These are phyloP conservation scores for Xylaria sp. DNA, from an alignment of 2,329 filamentous ascomycete genomes.

Conservation along the genomic window DNA sequence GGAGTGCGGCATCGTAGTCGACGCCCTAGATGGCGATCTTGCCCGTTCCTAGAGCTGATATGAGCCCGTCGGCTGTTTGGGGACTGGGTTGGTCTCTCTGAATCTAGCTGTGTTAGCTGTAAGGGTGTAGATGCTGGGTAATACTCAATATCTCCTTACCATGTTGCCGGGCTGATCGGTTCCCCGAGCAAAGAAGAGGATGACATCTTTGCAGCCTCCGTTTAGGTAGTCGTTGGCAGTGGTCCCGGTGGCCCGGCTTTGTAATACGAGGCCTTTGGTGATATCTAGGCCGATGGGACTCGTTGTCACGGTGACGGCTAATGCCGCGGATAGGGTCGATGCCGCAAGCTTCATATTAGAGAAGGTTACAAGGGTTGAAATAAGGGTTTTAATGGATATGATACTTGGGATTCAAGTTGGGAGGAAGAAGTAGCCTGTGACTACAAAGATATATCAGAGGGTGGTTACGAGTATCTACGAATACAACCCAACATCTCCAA, in stretches of 20 bases:
- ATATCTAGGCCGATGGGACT: slow-evolving; percentile 23
- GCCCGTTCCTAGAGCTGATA: slow-evolving; percentile 35
- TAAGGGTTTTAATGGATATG: background rate
- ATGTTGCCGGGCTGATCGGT: slow-evolving; percentile 14
- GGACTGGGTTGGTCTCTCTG: slow-evolving; percentile 13
- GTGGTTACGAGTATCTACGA: slow-evolving; percentile 1
- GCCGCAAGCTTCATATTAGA: slow-evolving; percentile 18
- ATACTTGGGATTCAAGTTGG: too few relatives aligned
- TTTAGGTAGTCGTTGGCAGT: slow-evolving; percentile 23
- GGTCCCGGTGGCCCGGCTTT: slow-evolving; percentile 21
- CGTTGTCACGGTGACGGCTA: background rate
- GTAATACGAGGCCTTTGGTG: slow-evolving; percentile 4
- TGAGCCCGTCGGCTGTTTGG: slow-evolving; percentile 43
- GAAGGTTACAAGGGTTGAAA: background rate
- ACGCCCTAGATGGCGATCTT: slow-evolving; percentile 37
- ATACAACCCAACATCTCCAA: background rate
- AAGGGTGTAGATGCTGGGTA: background rate
- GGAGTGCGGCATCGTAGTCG: slow-evolving; percentile 47
- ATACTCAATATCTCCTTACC: slow-evolving; percentile 4
- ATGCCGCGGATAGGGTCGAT: slow-evolving; percentile 8
- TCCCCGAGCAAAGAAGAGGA: slow-evolving; percentile 20
- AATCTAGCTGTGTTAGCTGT: slow-evolving; percentile 4
- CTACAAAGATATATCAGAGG: background rate
- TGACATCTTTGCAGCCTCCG: slow-evolving; percentile 20
- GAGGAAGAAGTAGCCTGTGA: background rate